Evolutionary conservation across 2,329 filamentous ascomycete species (phyloP), one percentile per base, ranked within the genome.

Genomic region (Scedosporium apiospermum): DNA sequence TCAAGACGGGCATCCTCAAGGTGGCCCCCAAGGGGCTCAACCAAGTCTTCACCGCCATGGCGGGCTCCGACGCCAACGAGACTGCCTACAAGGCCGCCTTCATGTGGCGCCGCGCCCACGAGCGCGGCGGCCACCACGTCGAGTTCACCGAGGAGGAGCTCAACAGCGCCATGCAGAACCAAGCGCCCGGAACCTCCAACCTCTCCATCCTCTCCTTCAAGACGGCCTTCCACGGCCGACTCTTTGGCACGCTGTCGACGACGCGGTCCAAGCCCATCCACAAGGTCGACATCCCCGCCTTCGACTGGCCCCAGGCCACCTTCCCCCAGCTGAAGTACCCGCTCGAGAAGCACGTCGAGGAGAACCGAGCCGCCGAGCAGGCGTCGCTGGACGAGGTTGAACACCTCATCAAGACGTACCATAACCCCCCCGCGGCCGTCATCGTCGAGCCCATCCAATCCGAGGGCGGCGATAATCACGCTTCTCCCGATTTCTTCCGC

Each of bases 261-360:
- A 93, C 90, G 38, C 87, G 90, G 72, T 89, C 85, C 74, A 93
- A 93, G 80, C 82, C 90, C 62, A 90, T 93, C 68, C 90, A 93
- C 80, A 93, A 93, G 76, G 81, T 93, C 67, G 90, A 93, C 72
- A 93, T 93, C 67, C 90, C 90, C n/a, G 88, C 89, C 65, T 93
- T 93, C 72, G 86, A 93, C 78, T 93, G 90, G 90, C 90, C 90
- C 61, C 88, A 90, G 75, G 89, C 89, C n/a, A 80, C 87, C 42
- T 93, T 93, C 80, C 90, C 90, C n/a, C 69, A 75, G 34, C 80
- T 91, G 67, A 89, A 89, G 75, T 93, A 93, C 75, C 90, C 90
- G 2, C 83, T 93, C 18, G 85, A 89, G 68, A 78, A 89, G 65
- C 80, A 89, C 71, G 82, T 76, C 4, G 79, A 83, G 64, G 88